phyloP scores from a whole-genome alignment of 495 filamentous ascomycete species.

The Penicillium steckii region DNA sequence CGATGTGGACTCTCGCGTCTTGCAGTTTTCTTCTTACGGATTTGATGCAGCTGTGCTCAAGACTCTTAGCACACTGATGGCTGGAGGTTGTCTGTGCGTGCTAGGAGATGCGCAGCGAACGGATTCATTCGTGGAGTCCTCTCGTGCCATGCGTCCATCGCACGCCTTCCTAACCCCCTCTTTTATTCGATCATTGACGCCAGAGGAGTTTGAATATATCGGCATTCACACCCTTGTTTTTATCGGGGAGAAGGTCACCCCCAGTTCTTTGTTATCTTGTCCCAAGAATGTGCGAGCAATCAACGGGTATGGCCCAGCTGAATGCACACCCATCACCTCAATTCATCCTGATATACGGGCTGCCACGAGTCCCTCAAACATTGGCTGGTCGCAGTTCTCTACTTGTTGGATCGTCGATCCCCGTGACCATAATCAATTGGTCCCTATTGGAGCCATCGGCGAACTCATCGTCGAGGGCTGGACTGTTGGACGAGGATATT shows the following conservation, averaged over 20 bases:
- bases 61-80: slow-evolving; percentile 55
- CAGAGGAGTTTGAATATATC: no score
- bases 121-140: background rate
- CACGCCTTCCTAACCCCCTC: background rate
- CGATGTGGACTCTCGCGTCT: slow-evolving; percentile 10
- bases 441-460: slow-evolving; percentile 36
- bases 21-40: slow-evolving; percentile 32
- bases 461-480: slow-evolving; percentile 47
- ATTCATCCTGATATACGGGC: background rate
- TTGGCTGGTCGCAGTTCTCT: background rate
- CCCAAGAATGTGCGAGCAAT: no score
- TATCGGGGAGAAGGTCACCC: no score
- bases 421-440: slow-evolving; percentile 21
- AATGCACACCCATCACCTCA: slow-evolving; percentile 15
- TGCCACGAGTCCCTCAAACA: no score
- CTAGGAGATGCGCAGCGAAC: no score
- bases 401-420: slow-evolving; percentile 41
- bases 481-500: slow-evolving; percentile 39
- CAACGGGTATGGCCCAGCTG: slow-evolving; percentile 29
- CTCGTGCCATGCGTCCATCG: no score
- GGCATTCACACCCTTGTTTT: no score
- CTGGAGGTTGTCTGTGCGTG: slow-evolving; percentile 52
- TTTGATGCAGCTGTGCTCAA: slow-evolving; percentile 50
- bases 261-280: no score
- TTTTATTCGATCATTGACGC: no score